phyloP scores from a whole-genome alignment of 768 basidiomycete genomes.

The Agaricus bisporus region DNA sequence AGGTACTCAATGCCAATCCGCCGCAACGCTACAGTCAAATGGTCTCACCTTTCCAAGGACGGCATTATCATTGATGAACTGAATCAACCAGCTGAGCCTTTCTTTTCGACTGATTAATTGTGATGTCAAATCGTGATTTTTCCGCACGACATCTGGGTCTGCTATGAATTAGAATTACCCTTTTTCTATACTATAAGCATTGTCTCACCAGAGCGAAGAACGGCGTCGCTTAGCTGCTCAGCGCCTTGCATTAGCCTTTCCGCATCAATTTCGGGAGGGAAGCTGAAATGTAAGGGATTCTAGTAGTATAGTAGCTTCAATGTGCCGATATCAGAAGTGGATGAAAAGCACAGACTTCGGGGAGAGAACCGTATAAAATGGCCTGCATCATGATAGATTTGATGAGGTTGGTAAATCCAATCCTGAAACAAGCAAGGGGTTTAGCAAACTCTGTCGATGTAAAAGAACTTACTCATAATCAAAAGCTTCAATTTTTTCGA shows the following conservation, averaged over 20 bases:
- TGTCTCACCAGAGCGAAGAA: conserved; percentile 63
- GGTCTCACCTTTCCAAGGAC: conserved; percentile 62
- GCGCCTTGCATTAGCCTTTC: conserved; percentile 77
- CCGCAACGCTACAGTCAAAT: neutral
- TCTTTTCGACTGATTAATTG: conserved; percentile 74
- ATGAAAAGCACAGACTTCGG: conserved; percentile 38
- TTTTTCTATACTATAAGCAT: neutral
- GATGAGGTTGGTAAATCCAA: conserved; percentile 60
- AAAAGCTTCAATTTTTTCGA: conserved; percentile 56
- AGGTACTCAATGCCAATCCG: neutral
- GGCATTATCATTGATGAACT: conserved; percentile 84
- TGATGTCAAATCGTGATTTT: conserved; percentile 74
- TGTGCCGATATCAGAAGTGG: neutral
- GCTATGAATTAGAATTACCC: neutral
- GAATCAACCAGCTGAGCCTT: conserved; percentile 77
- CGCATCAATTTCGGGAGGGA: conserved; percentile 74
- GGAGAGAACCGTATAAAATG: conserved; percentile 67
- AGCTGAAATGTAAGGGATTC: conserved; percentile 77
- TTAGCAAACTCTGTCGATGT: conserved; percentile 2
- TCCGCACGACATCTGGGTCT: conserved; percentile 64
- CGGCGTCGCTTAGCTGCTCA: conserved; percentile 64
- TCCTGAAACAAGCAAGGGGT: conserved; percentile 26
- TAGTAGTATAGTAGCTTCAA: conserved; percentile 26
- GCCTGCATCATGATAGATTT: conserved; percentile 81
- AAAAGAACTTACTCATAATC: conserved; percentile 51